A percentile compares a stretch with the other conserved stretches of the same genome.
phyloP scores from a whole-genome alignment of 2,329 filamentous ascomycete genomes.

The Leptographium wingfieldii region DNA sequence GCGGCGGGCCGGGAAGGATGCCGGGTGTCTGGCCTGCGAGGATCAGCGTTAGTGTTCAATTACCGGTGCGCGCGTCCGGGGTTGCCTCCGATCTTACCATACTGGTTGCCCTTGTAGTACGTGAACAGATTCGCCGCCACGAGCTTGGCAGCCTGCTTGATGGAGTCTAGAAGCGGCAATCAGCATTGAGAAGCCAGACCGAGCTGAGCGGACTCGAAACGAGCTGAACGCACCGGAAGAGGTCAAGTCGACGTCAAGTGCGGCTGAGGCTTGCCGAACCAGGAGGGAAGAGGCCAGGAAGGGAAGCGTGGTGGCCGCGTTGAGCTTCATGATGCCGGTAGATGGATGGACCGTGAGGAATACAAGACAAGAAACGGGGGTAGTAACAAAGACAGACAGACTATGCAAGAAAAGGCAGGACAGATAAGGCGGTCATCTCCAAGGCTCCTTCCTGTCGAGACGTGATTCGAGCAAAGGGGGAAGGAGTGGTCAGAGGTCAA shows the following conservation, averaged over 20 bases:
- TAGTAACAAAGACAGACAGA: not conserved
- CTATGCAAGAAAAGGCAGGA: not conserved
- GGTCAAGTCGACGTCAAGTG: slow-evolving; percentile 10
- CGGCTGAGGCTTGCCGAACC: not conserved
- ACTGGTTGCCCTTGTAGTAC: slow-evolving; percentile 36
- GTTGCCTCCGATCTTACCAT: slow-evolving; percentile 2
- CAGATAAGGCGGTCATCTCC: not conserved
- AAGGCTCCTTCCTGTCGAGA: not conserved
- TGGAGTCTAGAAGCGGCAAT: slow-evolving; percentile 24
- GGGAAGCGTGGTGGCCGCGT: not conserved
- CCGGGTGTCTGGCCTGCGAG: slow-evolving; percentile 35
- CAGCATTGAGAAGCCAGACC: not conserved
- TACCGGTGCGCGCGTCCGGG: too few species aligned
- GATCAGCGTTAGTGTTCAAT: not conserved
- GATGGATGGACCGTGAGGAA: not conserved
- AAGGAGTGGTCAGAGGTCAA: not conserved
- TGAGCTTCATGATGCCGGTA: slow-evolving; percentile 4
- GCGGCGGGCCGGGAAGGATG: slow-evolving; percentile 43
- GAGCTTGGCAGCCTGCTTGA: slow-evolving; percentile 28
- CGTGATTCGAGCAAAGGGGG: not conserved
- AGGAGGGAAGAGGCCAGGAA: not conserved
- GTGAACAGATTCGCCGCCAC: slow-evolving; percentile 37
- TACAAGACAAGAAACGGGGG: not conserved
- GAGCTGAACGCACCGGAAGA: slow-evolving; percentile 2
- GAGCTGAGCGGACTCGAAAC: too few species aligned